These are phyloP conservation scores for Vaccinium vitisidaea DNA, from an alignment of 148 eudicot genomes.

Conservation along the genomic window DNA sequence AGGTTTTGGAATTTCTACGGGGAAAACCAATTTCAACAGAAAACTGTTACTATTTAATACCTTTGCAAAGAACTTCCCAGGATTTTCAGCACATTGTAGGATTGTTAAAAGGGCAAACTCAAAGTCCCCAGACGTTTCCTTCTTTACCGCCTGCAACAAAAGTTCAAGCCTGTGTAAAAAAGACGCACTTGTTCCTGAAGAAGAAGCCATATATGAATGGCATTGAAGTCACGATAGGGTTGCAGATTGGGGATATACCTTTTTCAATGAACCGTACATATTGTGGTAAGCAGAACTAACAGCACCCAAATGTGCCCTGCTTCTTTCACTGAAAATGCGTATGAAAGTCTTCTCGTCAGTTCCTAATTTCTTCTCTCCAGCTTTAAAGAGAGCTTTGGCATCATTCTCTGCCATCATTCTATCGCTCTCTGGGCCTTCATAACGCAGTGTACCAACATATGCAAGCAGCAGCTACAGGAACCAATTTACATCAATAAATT, in stretches of 20 bases:
- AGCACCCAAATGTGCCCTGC: slow-evolving; percentile 76
- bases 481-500: neutral
- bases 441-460: slow-evolving; percentile 45
- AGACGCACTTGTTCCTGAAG: neutral
- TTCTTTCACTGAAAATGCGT: slow-evolving; percentile 66
- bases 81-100: slow-evolving; percentile 48
- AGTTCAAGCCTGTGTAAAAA: slow-evolving; percentile 3
- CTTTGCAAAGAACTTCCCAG: slow-evolving; percentile 51
- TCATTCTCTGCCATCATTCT: slow-evolving; percentile 53
- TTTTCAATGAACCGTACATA: slow-evolving; percentile 45
- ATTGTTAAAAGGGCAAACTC: slow-evolving; percentile 43
- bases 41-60: slow-evolving; percentile 23
- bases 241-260: slow-evolving; percentile 25
- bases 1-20: neutral
- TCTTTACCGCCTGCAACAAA: slow-evolving; percentile 44
- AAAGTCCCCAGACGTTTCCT: slow-evolving; percentile 54
- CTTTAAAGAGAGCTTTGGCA: slow-evolving; percentile 71
- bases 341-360: slow-evolving; percentile 82
- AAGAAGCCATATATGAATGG: neutral
- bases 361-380: slow-evolving; percentile 88
- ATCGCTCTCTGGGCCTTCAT: slow-evolving; percentile 83
- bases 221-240: neutral
- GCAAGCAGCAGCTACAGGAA: slow-evolving; percentile 68
- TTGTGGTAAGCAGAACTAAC: slow-evolving; percentile 49
- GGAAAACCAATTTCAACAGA: neutral